A percentile compares a stretch with the other conserved stretches of the same genome.
phyloP scores from a whole-genome alignment of 1,139 yeast species.

The Yamadazyma atmosphaerica region DNA sequence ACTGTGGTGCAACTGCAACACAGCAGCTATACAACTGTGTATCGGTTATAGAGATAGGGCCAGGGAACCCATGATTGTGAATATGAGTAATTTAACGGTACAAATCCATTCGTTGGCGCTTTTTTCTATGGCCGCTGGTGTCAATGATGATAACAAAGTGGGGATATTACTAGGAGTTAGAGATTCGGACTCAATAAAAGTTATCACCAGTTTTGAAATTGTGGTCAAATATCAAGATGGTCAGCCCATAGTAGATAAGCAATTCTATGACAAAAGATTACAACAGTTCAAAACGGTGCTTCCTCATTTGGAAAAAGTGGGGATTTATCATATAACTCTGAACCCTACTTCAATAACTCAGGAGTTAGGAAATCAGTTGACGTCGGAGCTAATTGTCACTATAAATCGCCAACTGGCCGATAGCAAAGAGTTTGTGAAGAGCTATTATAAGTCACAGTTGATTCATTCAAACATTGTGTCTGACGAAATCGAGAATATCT shows the following conservation, averaged over 20 bases:
- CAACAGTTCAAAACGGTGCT: slow-evolving; percentile 28
- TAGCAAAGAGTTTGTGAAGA: slow-evolving; percentile 1
- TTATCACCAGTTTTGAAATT: slow-evolving; percentile 27
- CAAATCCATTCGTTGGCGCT: slow-evolving; percentile 29
- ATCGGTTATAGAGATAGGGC: no score
- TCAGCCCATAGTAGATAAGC: slow-evolving; percentile 19
- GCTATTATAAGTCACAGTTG: slow-evolving; percentile 1
- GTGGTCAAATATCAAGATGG: slow-evolving; percentile 6
- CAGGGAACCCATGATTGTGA: no score
- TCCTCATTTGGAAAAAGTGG: slow-evolving; percentile 29
- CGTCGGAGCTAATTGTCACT: slow-evolving; percentile 4
- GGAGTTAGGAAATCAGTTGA: slow-evolving; percentile 9
- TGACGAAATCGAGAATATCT: slow-evolving; percentile 15
- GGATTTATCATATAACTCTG: slow-evolving; percentile 25
- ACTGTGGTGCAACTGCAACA: no score
- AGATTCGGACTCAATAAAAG: slow-evolving; percentile 12
- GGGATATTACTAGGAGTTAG: slow-evolving; percentile 32
- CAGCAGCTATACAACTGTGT: no score
- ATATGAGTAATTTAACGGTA: slow-evolving; percentile 5
- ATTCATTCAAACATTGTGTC: slow-evolving; percentile 10
- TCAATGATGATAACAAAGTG: slow-evolving; percentile 9
- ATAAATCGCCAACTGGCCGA: slow-evolving; percentile 1
- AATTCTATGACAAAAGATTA: slow-evolving; percentile 24
- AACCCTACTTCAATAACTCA: slow-evolving; percentile 9
- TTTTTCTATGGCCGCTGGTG: slow-evolving; percentile 21